Evolutionary conservation across 768 basidiomycete genomes (phyloP).

Genomic region (Suillus discolor): DNA sequence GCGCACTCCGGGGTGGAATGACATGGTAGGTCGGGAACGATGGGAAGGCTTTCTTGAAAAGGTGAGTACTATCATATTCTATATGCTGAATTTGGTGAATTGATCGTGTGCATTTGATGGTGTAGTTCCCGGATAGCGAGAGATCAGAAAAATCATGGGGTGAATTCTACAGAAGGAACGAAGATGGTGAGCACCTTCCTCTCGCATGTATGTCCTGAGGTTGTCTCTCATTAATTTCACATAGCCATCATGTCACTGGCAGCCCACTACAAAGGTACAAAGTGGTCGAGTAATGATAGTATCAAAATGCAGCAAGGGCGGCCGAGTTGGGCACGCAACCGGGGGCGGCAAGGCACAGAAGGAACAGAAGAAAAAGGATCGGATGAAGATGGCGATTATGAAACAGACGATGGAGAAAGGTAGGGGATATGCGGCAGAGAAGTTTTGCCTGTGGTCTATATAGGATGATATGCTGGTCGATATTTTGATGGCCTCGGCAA

Average conservation of each 20-base stretch:
- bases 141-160: slow-evolving; percentile 61
- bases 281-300: slow-evolving; percentile 11
- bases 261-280: slow-evolving; percentile 22
- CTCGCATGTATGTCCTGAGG: slow-evolving; percentile 7
- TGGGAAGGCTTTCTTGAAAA: slow-evolving; percentile 58
- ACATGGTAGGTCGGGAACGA: slow-evolving; percentile 43
- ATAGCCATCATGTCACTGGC: slow-evolving; percentile 31
- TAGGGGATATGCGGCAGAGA: slow-evolving; percentile 7
- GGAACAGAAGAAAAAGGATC: slow-evolving; percentile 4
- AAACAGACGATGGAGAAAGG: slow-evolving; percentile 20
- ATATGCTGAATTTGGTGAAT: neutral
- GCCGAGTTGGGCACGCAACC: slow-evolving; percentile 25
- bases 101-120: neutral
- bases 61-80: slow-evolving; percentile 36
- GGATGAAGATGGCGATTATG: slow-evolving; percentile 25
- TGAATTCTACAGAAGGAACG: slow-evolving; percentile 58
- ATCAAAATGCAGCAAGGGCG: slow-evolving; percentile 22
- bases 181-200: slow-evolving; percentile 43
- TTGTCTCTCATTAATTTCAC: neutral
- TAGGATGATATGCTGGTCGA: slow-evolving; percentile 1
- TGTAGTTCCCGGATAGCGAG: slow-evolving; percentile 49
- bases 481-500: slow-evolving; percentile 4
- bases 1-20: slow-evolving; percentile 47
- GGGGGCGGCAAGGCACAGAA: slow-evolving; percentile 5
- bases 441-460: neutral